Evolutionary conservation across 352 stramenopile genomes (phyloP).

Genomic region (Globisporangium ultimum): DNA sequence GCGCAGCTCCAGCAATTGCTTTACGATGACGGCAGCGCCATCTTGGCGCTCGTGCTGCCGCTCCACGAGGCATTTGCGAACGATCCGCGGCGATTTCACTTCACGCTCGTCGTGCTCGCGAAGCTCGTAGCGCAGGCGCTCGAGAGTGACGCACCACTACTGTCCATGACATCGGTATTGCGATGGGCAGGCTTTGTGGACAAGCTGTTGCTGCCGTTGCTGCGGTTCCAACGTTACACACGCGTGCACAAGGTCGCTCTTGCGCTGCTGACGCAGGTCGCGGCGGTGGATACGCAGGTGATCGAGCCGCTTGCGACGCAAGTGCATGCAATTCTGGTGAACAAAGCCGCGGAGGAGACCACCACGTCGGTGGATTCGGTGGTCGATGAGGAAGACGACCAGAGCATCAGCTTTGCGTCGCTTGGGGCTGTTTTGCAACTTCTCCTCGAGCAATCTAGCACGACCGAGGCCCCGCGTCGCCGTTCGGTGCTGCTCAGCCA

Average conservation of each 20-base stretch:
- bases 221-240: conserved; percentile 20
- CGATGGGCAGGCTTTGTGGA: conserved; percentile 6
- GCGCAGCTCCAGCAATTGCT: conserved; percentile 28
- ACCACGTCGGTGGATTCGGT: neutral
- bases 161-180: neutral
- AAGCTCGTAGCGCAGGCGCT: conserved; percentile 27
- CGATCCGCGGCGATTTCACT: conserved; percentile 29
- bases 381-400: conserved; percentile 5
- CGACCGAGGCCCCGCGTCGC: neutral
- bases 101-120: conserved; percentile 29
- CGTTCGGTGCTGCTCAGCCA: conserved; percentile 8
- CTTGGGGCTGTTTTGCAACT: conserved; percentile 50
- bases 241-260: conserved; percentile 28
- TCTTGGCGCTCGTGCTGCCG: conserved; percentile 36
- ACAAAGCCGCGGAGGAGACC: neutral
- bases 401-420: conserved; percentile 31
- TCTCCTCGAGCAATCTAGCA: conserved; percentile 21
- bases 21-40: conserved; percentile 1
- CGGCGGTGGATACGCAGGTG: neutral
- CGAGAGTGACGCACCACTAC: conserved; percentile 6
- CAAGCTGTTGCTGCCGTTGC: conserved; percentile 29
- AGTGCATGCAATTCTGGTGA: conserved; percentile 7
- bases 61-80: conserved; percentile 19
- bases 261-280: conserved; percentile 21
- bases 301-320: conserved; percentile 8